These are phyloP conservation scores for Globisporangium cederbergense DNA, from an alignment of 352 stramenopile genomes.

Conservation along the genomic window DNA sequence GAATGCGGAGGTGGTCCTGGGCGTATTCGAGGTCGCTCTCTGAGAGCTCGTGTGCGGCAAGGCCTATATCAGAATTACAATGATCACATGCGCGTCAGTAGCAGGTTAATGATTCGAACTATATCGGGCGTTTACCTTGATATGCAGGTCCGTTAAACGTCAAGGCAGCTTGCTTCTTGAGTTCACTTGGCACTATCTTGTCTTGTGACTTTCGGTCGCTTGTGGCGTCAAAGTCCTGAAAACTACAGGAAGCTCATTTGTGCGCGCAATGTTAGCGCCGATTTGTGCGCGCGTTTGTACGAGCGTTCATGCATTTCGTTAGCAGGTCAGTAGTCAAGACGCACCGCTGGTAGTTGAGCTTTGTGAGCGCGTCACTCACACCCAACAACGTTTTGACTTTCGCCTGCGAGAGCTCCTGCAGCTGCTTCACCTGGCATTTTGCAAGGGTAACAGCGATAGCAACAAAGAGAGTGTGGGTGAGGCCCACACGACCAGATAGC, in stretches of 20 bases:
- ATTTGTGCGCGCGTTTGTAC: neutral
- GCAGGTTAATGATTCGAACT: neutral
- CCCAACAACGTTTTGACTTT: constrained; percentile 82
- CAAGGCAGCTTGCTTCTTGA: constrained; percentile 67
- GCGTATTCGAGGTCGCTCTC: constrained; percentile 68
- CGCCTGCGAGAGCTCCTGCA: constrained; percentile 54
- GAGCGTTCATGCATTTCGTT: neutral
- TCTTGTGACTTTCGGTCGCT: constrained; percentile 15
- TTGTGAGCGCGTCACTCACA: constrained; percentile 80
- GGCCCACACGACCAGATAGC: neutral
- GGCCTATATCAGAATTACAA: constrained; percentile 19
- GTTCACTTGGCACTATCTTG: constrained; percentile 23
- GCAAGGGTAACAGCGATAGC: neutral
- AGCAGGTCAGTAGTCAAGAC: neutral
- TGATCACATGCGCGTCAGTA: neutral
- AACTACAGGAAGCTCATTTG: constrained; percentile 20
- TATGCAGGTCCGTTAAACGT: constrained; percentile 86
- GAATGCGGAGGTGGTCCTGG: constrained; percentile 87
- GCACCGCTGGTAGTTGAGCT: constrained; percentile 82
- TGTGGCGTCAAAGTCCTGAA: constrained; percentile 55
- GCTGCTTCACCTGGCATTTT: constrained; percentile 32
- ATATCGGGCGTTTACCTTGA: constrained; percentile 24
- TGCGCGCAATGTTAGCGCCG: neutral
- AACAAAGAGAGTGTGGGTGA: neutral
- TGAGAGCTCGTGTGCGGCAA: constrained; percentile 62